Base-by-base conservation (phyloP, 495 filamentous ascomycete genomes). In the Talaromyces adpressus region DNA sequence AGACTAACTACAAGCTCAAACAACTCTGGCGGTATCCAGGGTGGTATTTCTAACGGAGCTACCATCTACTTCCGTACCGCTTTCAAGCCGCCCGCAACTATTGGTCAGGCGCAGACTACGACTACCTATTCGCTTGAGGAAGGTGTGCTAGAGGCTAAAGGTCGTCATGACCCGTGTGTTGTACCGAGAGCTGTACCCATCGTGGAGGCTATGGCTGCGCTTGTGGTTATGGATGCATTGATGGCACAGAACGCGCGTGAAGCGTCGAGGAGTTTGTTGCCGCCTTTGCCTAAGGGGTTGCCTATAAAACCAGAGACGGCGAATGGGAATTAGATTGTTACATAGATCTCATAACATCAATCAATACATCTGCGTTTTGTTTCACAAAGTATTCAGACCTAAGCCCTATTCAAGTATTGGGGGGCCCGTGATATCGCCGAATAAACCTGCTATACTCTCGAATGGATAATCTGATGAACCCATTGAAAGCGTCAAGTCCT, bases 11-110 rank as follows among this genome's bases (percentile, higher is more conserved):
- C 95, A 45, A 89, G 88, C 76, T 97, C 95, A 36, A 98, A 98
- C 81, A 94, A 96, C 81, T 94, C 90, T 2, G 95, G 94, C 23
- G 94, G 94, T 67, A 91, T 98, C 67, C 94, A 98, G 78, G 94
- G 94, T 47, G 94, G 94, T 63, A 98, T 98, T 73, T 89, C 89
- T 59, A 98, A 98, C 75, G 94, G 95, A 58, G 91, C 91, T 22
- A 88, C 86, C 30, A 91, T 98, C 77, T 98, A 93, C 82, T 98
- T 98, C 85, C 87, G 89, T 53, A 86, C 97, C 27, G 94, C 84
- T 14, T 98, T 98, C 86, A 98, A 98, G 79, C 90, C 93, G 1
- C 86, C 94, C 7, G 94, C 94, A 8, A 98, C 94, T 8, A 98
- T 98, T 71, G 91, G 92, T 36, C 90, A 93, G 77, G 91, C 91